These are phyloP conservation scores for Exophiala aquamarina DNA, from an alignment of 2,329 filamentous ascomycete species.

Conservation along the genomic window DNA sequence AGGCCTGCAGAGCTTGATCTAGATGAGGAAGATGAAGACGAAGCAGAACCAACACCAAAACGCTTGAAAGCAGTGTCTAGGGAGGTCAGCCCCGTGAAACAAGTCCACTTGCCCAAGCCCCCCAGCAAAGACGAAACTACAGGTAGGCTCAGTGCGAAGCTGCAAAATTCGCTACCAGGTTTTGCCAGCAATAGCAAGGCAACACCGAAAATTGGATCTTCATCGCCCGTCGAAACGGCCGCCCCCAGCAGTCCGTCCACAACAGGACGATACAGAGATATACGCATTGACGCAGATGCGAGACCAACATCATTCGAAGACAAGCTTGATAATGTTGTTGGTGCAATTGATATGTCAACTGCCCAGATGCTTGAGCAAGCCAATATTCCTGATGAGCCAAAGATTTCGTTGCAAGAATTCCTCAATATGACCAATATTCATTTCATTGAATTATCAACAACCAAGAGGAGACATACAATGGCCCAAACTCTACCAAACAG, in stretches of 20 bases:
- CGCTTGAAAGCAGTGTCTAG: constrained; percentile 62
- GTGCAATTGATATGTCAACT: constrained; percentile 27
- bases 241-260: constrained; percentile 57
- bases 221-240: constrained; percentile 50
- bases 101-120: constrained; percentile 67
- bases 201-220: constrained; percentile 42
- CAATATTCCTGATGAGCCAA: constrained; percentile 47
- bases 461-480: constrained; percentile 83
- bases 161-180: constrained; percentile 45
- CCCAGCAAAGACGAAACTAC: constrained; percentile 66
- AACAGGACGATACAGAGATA: constrained; percentile 57
- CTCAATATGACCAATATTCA: constrained; percentile 93
- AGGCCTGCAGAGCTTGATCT: constrained; percentile 70
- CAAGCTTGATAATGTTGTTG: constrained; percentile 31
- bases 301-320: constrained; percentile 30
- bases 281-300: constrained; percentile 26
- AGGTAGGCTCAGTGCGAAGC: constrained; percentile 50
- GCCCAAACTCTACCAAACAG: constrained; percentile 16
- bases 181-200: constrained; percentile 28
- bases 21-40: constrained; percentile 59
- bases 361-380: constrained; percentile 19
- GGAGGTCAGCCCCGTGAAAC: constrained; percentile 75
- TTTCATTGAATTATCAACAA: constrained; percentile 98
- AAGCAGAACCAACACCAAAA: constrained; percentile 59
- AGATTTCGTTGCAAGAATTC: constrained; percentile 86